Evolutionary conservation across 306 rosid species (phyloP), one percentile per base, ranked within the genome.

Genomic region (Mucuna pruriens): DNA sequence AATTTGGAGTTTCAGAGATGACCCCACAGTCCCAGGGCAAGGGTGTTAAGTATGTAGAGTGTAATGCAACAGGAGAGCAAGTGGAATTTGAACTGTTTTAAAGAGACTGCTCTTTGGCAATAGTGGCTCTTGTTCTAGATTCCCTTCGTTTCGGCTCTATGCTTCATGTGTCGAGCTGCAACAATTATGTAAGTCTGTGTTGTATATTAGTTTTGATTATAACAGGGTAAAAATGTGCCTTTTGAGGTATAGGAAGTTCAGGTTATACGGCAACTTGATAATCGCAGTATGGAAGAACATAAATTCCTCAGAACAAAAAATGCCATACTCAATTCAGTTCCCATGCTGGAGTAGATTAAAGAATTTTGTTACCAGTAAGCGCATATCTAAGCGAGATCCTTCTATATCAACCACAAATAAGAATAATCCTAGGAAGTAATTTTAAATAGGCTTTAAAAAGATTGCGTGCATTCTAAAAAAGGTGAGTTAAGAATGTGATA

Each of bases 81-180:
- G 90, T 91, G 85, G 97, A 93, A 87, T 91, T 93, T 77, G 97
- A 93, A 90, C 88, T 93, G 87, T 93, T 93, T 78, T 93, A 78
- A 85, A 51, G 80, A 79, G 62, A 38, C 26, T 17, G 2, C 38
- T 71, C 40, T 82, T 78, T 66, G 34, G 84, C 84, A 74, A 84
- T 73, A 71, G 82, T 64, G 45, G 33, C 87, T 85, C 49, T 76
- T 71, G 71, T 58, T 51, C 71, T 75, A 82, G 57, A 66, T 69
- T 73, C 76, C 71, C 62, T 64, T 17, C 80, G 80, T 80, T 42
- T 51, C 5, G 51, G 60, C 72, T 64, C 80, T 17, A 64, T 64
- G 71, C 64, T 60, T 67, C 55, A 61, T 63, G 67, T 62, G 42
- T 55, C 51, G 45, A 70, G 85, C 71, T 81, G 89, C 83, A 86